These are phyloP conservation scores for Paratinospora sagittata DNA, from an alignment of 164 flowering plant species.

Conservation along the genomic window DNA sequence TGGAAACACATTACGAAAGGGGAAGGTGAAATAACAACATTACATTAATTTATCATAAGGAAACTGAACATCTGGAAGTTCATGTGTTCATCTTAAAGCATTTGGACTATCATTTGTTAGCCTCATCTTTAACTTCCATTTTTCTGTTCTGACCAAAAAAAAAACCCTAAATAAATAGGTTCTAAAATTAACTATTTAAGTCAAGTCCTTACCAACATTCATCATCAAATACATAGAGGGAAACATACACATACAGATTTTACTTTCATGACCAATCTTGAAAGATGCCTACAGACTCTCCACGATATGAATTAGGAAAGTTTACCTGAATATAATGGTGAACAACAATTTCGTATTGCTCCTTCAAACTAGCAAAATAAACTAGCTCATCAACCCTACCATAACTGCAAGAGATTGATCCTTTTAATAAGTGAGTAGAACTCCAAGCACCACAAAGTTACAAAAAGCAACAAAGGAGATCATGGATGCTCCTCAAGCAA, in stretches of 20 bases:
- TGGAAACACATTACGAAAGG: background rate
- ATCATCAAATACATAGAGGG: background rate
- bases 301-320: background rate
- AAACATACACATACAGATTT: background rate
- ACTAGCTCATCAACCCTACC: conserved; percentile 97
- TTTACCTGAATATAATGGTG: conserved; percentile 95
- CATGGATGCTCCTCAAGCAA: background rate
- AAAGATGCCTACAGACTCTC: background rate
- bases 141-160: too few species aligned
- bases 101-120: background rate
- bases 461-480: background rate
- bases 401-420: conserved; percentile 58
- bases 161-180: background rate
- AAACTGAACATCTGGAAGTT: background rate
- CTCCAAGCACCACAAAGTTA: background rate
- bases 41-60: background rate
- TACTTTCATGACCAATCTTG: background rate
- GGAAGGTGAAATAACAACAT: background rate
- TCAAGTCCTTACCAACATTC: background rate
- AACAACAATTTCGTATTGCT: conserved; percentile 87
- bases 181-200: background rate
- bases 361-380: conserved; percentile 86
- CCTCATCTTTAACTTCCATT: background rate
- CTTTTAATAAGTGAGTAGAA: background rate
- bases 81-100: background rate